Evolutionary conservation across 2,329 filamentous ascomycete species (phyloP), one percentile per base, ranked within the genome.

Genomic region (Colletotrichum gigasporum): DNA sequence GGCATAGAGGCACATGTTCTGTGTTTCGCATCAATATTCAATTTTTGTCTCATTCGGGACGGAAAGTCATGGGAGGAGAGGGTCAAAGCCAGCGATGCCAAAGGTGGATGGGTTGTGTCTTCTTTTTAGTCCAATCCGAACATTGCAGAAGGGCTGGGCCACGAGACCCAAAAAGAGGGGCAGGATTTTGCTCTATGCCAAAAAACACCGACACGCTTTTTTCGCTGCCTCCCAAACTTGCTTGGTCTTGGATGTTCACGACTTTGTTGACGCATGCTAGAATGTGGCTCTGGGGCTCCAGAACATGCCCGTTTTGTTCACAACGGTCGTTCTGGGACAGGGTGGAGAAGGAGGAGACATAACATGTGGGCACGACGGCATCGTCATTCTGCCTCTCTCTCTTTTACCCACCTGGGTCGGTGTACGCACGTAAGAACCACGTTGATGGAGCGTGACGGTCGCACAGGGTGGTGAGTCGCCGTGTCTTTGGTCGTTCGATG

Each of bases 301-400:
- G 7, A 35, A 56, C 20, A n/a, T n/a, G 34, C 9, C n/a, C 50
- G 20, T 32, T 50, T 62, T 62, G 26, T 12, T 34, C 52, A 32
- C 32, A 48, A 48, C 42, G 59, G 44, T 32, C 32, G 28, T 44
- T 37, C 28, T 37, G 35, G 59, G 30, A 14, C 32, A 12, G 30
- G 37, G 30, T 22, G 57, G 50, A 28, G 37, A 14, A 7, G 20
- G 24, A 30, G 16, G 9, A n/a, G n/a, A 47, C 11, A n/a, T 20
- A 12, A 30, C 16, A 26, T 32, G 22, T 37, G 20, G 54, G 22
- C 24, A 42, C 18, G 22, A n/a, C n/a, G n/a, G n/a, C n/a, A n/a
- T n/a, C n/a, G n/a, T n/a, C n/a, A n/a, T 41, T 53, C n/a, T 53
- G n/a, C 39, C 20, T 8, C 5, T 18, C 32, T 30, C 41, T 22